These are phyloP conservation scores for Ramaria sp. DNA, from an alignment of 768 basidiomycete species.

Conservation along the genomic window DNA sequence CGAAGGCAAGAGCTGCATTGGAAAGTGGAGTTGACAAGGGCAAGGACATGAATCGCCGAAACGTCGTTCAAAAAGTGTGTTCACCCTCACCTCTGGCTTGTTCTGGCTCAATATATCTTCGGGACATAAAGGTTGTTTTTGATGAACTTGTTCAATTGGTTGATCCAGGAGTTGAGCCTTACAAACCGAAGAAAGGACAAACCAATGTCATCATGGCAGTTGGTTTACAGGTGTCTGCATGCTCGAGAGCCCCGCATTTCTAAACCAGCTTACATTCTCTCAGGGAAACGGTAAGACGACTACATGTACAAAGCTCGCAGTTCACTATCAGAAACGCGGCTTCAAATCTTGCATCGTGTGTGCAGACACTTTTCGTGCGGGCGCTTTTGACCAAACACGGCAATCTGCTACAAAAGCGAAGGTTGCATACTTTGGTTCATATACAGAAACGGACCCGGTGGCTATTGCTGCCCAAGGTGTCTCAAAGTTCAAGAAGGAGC, in stretches of 20 bases:
- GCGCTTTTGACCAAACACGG: constrained; percentile 97
- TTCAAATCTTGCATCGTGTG: constrained; percentile 97
- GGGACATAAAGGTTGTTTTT: constrained; percentile 65
- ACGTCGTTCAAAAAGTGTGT: constrained; percentile 82
- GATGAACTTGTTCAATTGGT: constrained; percentile 94
- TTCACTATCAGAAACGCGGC: constrained; percentile 93
- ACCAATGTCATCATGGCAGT: constrained; percentile 96
- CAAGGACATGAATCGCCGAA: constrained; percentile 74
- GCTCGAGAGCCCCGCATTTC: background rate
- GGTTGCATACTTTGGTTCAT: constrained; percentile 97
- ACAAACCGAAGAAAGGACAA: constrained; percentile 93
- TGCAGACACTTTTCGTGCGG: constrained; percentile 98
- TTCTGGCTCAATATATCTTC: background rate
- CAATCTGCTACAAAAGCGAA: constrained; percentile 99
- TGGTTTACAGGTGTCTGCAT: constrained; percentile 66
- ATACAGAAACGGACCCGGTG: constrained; percentile 98
- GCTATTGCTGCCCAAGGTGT: constrained; percentile 92
- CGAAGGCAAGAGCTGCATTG: constrained; percentile 74
- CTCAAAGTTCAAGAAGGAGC: constrained; percentile 93
- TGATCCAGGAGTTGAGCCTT: constrained; percentile 91
- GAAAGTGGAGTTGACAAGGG: constrained; percentile 59
- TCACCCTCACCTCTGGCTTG: background rate
- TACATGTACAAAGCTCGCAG: constrained; percentile 96
- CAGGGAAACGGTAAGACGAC: constrained; percentile 99
- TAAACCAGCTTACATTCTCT: constrained; percentile 6